Percentiles rank a stretch among this genome's conserved stretches.
Conservation (phyloP, 768 basidiomycete species). For the Collybiopsis luxurians region DNA sequence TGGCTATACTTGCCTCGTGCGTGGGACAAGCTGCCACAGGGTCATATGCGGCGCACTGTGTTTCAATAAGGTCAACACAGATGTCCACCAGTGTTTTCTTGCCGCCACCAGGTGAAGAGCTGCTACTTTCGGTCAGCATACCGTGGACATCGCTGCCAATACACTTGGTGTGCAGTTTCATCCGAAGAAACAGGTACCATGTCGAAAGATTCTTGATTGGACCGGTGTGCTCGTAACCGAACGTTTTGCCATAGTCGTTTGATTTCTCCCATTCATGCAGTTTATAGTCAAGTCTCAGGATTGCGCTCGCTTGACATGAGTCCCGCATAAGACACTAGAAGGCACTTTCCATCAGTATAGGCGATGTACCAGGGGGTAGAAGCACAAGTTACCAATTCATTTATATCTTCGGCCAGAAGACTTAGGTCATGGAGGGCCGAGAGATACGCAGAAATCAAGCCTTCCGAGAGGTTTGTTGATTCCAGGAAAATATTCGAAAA, state of each 20-base stretch:
- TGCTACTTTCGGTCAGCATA: background rate
- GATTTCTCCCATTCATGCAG: background rate
- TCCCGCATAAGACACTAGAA: background rate
- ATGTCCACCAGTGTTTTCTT: background rate
- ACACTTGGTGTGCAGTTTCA: background rate
- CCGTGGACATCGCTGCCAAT: no score
- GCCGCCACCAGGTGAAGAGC: background rate
- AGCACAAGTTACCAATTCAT: background rate
- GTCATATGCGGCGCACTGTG: background rate
- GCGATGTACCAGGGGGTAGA: background rate
- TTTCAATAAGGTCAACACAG: background rate
- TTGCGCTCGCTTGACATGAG: background rate
- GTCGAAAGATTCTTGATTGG: background rate
- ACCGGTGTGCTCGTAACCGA: background rate
- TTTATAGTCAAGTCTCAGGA: background rate
- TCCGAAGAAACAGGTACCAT: background rate
- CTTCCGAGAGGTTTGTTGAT: background rate
- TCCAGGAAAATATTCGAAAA: no score
- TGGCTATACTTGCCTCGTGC: background rate
- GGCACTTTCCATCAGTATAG: background rate
- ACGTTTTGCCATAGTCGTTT: background rate
- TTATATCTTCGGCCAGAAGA: background rate
- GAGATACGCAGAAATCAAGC: background rate
- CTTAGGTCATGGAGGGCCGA: background rate
- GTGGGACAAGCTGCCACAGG: background rate